These are phyloP conservation scores for Colletotrichum zoysiae DNA, from an alignment of 2,329 filamentous ascomycete genomes.

Conservation along the genomic window DNA sequence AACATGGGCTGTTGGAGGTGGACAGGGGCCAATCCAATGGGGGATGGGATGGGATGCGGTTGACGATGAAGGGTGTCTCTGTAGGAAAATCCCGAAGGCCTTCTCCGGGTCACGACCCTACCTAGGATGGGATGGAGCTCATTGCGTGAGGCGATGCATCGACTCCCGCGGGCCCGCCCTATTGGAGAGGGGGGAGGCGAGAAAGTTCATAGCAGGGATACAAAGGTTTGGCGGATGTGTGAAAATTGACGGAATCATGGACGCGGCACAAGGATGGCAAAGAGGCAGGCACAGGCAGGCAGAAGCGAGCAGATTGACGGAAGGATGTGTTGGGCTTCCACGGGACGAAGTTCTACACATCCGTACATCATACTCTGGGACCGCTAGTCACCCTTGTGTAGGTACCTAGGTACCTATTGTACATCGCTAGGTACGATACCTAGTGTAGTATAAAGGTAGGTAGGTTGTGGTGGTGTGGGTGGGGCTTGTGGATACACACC, in stretches of 20 bases:
- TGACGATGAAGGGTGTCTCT: slow-evolving; percentile 31
- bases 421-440: too few relatives aligned
- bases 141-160: slow-evolving; percentile 38
- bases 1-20: slow-evolving; percentile 24
- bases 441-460: too few relatives aligned
- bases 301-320: slow-evolving; percentile 11
- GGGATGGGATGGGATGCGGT: not conserved
- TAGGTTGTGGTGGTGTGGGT: not conserved
- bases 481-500: slow-evolving; percentile 17
- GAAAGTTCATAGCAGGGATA: slow-evolving; percentile 27
- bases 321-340: slow-evolving; percentile 7
- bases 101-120: slow-evolving; percentile 19
- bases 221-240: slow-evolving; percentile 7
- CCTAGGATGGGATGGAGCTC: slow-evolving; percentile 3
- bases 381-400: too few relatives aligned
- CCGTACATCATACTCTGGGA: too few relatives aligned
- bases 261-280: slow-evolving; percentile 22
- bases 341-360: slow-evolving; percentile 2
- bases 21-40: slow-evolving; percentile 26
- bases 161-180: slow-evolving; percentile 14
- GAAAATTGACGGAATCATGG: slow-evolving; percentile 23
- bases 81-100: slow-evolving; percentile 28
- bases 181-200: slow-evolving; percentile 30
- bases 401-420: too few relatives aligned
- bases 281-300: not conserved